Evolutionary conservation across 202 grass and related monocot genomes (phyloP).

Genomic region (Schoenoplectus tabernaemontani): DNA sequence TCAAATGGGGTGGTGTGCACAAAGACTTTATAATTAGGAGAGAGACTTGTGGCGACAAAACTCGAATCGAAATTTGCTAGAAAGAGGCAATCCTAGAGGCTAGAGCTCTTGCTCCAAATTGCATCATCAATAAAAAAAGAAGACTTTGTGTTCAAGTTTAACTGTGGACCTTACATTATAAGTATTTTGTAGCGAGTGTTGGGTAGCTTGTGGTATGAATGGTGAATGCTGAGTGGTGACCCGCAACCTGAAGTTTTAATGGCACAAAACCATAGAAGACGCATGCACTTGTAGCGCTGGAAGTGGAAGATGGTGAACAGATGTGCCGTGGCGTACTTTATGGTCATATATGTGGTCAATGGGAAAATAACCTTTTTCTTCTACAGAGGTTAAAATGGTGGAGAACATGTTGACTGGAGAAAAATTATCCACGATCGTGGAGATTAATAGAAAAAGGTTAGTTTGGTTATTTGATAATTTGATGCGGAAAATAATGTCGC

Average conservation of each 20-base stretch:
- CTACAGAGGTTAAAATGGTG: too few relatives aligned
- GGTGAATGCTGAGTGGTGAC: too few relatives aligned
- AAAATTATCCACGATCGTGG: too few relatives aligned
- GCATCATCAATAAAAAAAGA: neutral
- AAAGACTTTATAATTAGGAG: neutral
- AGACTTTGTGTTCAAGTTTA: neutral
- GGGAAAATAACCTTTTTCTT: too few relatives aligned
- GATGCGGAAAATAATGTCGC: too few relatives aligned
- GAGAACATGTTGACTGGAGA: too few relatives aligned
- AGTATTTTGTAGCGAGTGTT: neutral
- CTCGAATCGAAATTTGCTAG: neutral
- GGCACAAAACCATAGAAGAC: neutral
- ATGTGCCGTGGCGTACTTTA: neutral
- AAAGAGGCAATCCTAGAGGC: slow-evolving; percentile 14
- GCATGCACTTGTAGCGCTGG: neutral
- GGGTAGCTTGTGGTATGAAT: too few relatives aligned
- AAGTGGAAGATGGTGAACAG: neutral
- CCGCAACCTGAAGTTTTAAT: neutral
- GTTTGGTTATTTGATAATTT: too few relatives aligned
- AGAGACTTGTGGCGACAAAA: neutral
- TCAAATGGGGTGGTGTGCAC: neutral
- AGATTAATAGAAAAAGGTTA: too few relatives aligned
- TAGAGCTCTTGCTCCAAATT: neutral
- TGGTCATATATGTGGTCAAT: neutral
- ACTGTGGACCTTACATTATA: neutral